These are phyloP conservation scores for Pyrenochaeta sp. DNA, from an alignment of 2,329 filamentous ascomycete genomes.

Conservation along the genomic window DNA sequence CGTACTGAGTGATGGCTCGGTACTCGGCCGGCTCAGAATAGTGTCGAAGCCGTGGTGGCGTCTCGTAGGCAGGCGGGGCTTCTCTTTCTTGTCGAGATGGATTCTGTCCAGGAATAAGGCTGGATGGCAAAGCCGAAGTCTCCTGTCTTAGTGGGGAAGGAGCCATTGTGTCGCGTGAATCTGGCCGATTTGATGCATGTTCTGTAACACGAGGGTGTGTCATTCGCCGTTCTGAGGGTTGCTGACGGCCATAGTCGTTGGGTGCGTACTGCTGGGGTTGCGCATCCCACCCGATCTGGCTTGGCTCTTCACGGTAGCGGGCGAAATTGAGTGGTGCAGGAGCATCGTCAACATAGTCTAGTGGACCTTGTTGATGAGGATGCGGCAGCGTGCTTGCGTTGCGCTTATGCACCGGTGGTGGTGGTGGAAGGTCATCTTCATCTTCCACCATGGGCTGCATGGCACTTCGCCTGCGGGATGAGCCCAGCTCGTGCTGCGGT, in stretches of 20 bases:
- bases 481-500: conserved; percentile 50
- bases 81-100: conserved; percentile 34
- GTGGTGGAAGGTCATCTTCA: conserved; percentile 60
- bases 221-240: conserved; percentile 42
- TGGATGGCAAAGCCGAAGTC: conserved; percentile 31
- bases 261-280: conserved; percentile 35
- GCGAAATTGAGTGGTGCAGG: conserved; percentile 45
- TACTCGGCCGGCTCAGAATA: conserved; percentile 47
- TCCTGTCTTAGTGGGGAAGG: conserved; percentile 45
- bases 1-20: conserved; percentile 42
- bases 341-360: conserved; percentile 37
- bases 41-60: conserved; percentile 38
- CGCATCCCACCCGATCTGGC: conserved; percentile 29
- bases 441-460: conserved; percentile 73
- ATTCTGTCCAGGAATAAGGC: conserved; percentile 44
- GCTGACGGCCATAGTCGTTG: conserved; percentile 32
- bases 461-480: conserved; percentile 56
- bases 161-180: conserved; percentile 44
- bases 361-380: conserved; percentile 29
- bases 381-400: conserved; percentile 42
- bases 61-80: conserved; percentile 27
- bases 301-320: conserved; percentile 39
- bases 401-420: conserved; percentile 50
- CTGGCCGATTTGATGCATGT: conserved; percentile 39
- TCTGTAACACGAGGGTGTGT: conserved; percentile 35